Conservation (phyloP, 495 filamentous ascomycete species). For the Bryoglossum gracile region DNA sequence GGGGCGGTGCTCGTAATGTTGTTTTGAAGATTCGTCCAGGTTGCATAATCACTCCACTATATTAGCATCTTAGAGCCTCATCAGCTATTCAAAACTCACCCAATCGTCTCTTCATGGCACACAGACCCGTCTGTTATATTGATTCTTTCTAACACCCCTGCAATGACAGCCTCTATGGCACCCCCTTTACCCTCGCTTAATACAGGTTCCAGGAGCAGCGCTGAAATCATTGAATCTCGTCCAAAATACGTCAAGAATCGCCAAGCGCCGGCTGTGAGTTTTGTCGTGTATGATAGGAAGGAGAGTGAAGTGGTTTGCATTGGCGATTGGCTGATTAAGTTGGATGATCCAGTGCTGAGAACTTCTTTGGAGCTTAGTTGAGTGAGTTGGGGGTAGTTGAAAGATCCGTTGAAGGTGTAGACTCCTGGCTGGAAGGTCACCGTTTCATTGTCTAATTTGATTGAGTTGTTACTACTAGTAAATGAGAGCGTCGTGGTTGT, state of each 20-base stretch:
- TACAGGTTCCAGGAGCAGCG: conserved; percentile 49
- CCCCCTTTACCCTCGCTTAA: conserved; percentile 48
- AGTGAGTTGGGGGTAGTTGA: conserved; percentile 54
- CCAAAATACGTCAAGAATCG: conserved; percentile 62
- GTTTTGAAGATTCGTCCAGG: conserved; percentile 48
- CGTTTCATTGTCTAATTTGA: conserved; percentile 31
- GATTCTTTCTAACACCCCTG: conserved; percentile 50
- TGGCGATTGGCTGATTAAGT: conserved; percentile 37
- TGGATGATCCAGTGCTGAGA: conserved; percentile 38
- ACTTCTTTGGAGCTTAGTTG: conserved; percentile 42
- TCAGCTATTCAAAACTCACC: conserved; percentile 23
- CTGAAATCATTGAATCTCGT: conserved; percentile 54
- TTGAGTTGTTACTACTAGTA: conserved; percentile 23
- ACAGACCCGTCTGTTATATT: conserved; percentile 51
- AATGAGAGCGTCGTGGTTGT: conserved; percentile 47
- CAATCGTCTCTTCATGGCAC: conserved; percentile 60
- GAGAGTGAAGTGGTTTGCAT: conserved; percentile 46
- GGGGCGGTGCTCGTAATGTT: conserved; percentile 46
- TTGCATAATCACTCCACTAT: conserved; percentile 47
- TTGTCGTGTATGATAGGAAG: conserved; percentile 55
- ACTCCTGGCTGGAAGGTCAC: conserved; percentile 41
- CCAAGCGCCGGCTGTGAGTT: conserved; percentile 59
- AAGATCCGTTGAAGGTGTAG: conserved; percentile 51
- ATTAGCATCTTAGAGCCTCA: not conserved
- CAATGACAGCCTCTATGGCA: conserved; percentile 54